A percentile compares a stretch with the other conserved stretches of the same genome.
Conservation (phyloP, 2,329 filamentous ascomycete species). For the Ilyonectria sp. region DNA sequence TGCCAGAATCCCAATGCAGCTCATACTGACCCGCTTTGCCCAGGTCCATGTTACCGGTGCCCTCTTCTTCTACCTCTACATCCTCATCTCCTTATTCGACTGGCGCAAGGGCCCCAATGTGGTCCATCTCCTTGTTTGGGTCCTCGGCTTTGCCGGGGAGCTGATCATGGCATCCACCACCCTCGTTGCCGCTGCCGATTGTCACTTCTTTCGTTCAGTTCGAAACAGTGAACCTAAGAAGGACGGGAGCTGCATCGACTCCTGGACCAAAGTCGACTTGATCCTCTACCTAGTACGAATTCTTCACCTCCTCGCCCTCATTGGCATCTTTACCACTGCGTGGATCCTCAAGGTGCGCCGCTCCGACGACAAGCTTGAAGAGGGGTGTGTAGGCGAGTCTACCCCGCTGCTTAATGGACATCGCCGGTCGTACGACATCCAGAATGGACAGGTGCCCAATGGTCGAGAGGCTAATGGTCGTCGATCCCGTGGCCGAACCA, state of each 20-base stretch:
- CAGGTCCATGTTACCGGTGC: conserved; percentile 90
- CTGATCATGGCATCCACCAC: conserved; percentile 79
- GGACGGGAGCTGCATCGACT: conserved; percentile 53
- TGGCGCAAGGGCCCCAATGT: conserved; percentile 84
- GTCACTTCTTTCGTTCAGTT: conserved; percentile 71
- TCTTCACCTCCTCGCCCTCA: conserved; percentile 73
- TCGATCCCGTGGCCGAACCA: conserved; percentile 54
- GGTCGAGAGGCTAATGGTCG: conserved; percentile 47
- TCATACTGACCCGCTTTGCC: conserved; percentile 41
- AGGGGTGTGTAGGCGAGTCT: conserved; percentile 67
- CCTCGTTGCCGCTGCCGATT: conserved; percentile 76
- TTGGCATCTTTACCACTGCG: conserved; percentile 63
- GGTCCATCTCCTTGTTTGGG: conserved; percentile 87
- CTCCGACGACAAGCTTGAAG: conserved; percentile 55
- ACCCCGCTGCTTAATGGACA: conserved; percentile 72
- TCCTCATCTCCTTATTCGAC: conserved; percentile 90
- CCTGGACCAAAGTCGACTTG: conserved; percentile 70
- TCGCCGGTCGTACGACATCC: conserved; percentile 54
- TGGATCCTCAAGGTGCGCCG: conserved; percentile 59
- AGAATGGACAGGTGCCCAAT: conserved; percentile 47
- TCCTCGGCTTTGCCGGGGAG: conserved; percentile 80
- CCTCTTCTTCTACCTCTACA: conserved; percentile 88
- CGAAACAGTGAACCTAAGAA: conserved; percentile 44
- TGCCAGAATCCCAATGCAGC: conserved; percentile 26
- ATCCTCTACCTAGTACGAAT: conserved; percentile 78